phyloP scores from a whole-genome alignment of 139 green algal genomes.

The Dunaliella primolecta region DNA sequence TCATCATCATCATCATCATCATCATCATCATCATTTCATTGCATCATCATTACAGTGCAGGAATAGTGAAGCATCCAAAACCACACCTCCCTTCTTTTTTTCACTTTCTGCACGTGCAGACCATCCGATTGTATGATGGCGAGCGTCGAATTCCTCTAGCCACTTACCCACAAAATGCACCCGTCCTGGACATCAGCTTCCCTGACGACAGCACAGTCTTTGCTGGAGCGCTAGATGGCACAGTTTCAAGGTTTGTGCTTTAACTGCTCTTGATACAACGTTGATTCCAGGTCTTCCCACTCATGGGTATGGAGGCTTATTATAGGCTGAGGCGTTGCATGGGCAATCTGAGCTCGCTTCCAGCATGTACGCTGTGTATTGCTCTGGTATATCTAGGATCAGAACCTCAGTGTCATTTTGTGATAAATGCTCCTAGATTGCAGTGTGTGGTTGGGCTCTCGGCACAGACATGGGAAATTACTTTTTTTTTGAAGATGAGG shows the following conservation, averaged over 20 bases:
- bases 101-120: slow-evolving; percentile 45
- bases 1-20: too few species aligned
- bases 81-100: background rate
- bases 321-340: background rate
- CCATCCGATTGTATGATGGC: slow-evolving; percentile 66
- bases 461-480: too few species aligned
- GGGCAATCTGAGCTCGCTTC: background rate
- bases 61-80: background rate
- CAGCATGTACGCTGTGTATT: background rate
- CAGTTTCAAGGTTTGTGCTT: slow-evolving; percentile 65
- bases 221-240: slow-evolving; percentile 53
- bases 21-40: too few species aligned
- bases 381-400: background rate
- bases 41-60: background rate
- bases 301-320: background rate
- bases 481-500: too few species aligned
- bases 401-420: background rate
- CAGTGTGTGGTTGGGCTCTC: too few species aligned
- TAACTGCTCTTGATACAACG: too few species aligned
- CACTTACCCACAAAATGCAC: slow-evolving; percentile 47
- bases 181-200: slow-evolving; percentile 73
- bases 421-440: too few species aligned
- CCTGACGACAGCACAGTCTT: slow-evolving; percentile 54
- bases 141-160: slow-evolving; percentile 23
- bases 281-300: too few species aligned